Evolutionary conservation across 441 rosid genomes (phyloP), one percentile per base, ranked within the genome.

Genomic region (Melastoma candidum): DNA sequence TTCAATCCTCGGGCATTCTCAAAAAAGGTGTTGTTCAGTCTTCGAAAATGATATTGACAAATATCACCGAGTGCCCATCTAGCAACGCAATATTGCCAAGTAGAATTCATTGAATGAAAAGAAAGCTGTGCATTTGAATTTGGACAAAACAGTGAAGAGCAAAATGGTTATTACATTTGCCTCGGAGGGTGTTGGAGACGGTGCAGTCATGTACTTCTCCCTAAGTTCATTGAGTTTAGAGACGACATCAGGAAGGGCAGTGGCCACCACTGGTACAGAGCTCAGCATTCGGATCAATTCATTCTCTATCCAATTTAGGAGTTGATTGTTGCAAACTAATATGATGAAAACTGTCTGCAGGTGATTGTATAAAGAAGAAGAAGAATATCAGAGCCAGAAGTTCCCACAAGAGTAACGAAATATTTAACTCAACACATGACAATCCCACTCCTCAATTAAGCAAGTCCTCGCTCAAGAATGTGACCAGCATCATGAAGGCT

Each of bases 251-350:
- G 87, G 90, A 44, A 85, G 70, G 63, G 62, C 66, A 53, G 94
- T 63, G 58, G 82, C 82, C 60, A 84, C 68, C 57, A 94, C 89
- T 0, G 98, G 97, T 13, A 88, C 65, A 61, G 74, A 69, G 78
- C 87, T 71, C 25, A 92, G 84, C 11, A 81, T 59, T 95, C 87
- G 72, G 48, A 92, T 82, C 54, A 85, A 60, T 65, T 92, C 96
- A 49, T 87, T 85, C 77, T 88, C 98, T 53, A 92, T 78, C 97
- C 98, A 88, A 64, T 85, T 73, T 24, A 92, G 94, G 52, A 92
- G 87, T 63, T 92, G 97, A 63, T 92, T 92, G 56, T 88, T 88
- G 69, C 95, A 88, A 25, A 92, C 87, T 12, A 77, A 85, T 63
- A 88, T 85, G 53, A 90, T 81, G 71, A 90, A 90, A 54, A 78